Percentiles rank a stretch among this genome's conserved stretches.
These are phyloP conservation scores for Diospyros kaki DNA, from an alignment of 148 eudicot genomes.

Conservation along the genomic window DNA sequence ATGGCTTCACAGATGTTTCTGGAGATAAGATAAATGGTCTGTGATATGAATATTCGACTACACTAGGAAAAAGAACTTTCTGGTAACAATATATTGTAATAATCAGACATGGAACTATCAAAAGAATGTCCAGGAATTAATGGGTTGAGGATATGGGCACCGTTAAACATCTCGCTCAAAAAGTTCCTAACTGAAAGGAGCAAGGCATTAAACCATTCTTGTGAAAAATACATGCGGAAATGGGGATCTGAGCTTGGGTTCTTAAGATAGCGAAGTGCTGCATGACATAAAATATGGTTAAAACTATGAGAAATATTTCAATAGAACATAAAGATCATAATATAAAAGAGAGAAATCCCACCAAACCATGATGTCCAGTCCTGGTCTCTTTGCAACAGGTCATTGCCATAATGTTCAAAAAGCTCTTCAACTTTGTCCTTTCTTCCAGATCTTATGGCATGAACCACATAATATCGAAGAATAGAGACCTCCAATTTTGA, in stretches of 20 bases:
- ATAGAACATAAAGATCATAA: conserved; percentile 11
- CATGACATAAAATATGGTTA: conserved; percentile 16
- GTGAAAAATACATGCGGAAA: conserved; percentile 76
- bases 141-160: conserved; percentile 78
- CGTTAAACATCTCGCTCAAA: conserved; percentile 70
- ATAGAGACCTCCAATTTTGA: conserved; percentile 66
- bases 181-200: conserved; percentile 78
- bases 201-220: conserved; percentile 84
- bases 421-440: conserved; percentile 69
- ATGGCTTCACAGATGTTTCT: not conserved
- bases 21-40: not conserved
- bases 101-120: not conserved
- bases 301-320: conserved; percentile 10
- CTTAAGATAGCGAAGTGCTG: conserved; percentile 78
- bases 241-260: conserved; percentile 67
- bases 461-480: conserved; percentile 68
- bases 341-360: conserved; percentile 26
- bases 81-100: not conserved
- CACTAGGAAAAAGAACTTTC: not conserved
- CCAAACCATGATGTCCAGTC: conserved; percentile 95
- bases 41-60: not conserved
- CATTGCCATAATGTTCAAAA: conserved; percentile 52
- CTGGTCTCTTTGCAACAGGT: conserved; percentile 56
- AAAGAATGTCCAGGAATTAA: not conserved
- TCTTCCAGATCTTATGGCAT: conserved; percentile 65